phyloP scores from a whole-genome alignment of 2,329 filamentous ascomycete species.

The Penicillium glabrum region DNA sequence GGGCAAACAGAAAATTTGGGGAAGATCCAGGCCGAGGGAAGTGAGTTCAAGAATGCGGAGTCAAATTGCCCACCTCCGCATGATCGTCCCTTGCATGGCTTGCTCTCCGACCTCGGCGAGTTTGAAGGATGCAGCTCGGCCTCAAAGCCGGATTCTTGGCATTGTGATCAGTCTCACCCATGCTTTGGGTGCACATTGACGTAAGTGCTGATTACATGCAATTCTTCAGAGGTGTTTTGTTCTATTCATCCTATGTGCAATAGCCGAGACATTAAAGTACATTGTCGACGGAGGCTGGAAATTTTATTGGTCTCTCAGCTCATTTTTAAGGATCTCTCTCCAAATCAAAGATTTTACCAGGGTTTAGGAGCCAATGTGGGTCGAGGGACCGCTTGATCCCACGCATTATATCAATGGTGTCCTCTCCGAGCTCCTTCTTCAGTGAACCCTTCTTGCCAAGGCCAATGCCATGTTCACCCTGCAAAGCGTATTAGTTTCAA shows the following conservation, averaged over 20 bases:
- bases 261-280: neutral
- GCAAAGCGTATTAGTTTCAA: slow-evolving; percentile 5
- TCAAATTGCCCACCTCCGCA: neutral
- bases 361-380: slow-evolving; percentile 86
- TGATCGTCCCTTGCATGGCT: neutral
- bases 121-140: neutral
- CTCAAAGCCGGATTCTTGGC: neutral
- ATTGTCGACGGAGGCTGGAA: neutral
- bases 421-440: slow-evolving; percentile 73
- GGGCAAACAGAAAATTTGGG: neutral
- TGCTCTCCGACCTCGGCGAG: neutral
- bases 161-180: neutral
- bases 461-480: slow-evolving; percentile 80
- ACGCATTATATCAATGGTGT: slow-evolving; percentile 81
- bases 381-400: slow-evolving; percentile 80
- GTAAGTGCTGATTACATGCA: neutral
- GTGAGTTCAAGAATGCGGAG: neutral
- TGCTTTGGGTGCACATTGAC: neutral
- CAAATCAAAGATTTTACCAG: slow-evolving; percentile 84
- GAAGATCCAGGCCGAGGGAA: neutral
- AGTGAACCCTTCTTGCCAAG: slow-evolving; percentile 83
- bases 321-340: slow-evolving; percentile 16
- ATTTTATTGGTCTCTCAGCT: neutral
- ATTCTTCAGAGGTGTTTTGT: neutral
- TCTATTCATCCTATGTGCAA: neutral